These are phyloP conservation scores for Candida boleticola DNA, from an alignment of 805 yeast species.

Conservation along the genomic window DNA sequence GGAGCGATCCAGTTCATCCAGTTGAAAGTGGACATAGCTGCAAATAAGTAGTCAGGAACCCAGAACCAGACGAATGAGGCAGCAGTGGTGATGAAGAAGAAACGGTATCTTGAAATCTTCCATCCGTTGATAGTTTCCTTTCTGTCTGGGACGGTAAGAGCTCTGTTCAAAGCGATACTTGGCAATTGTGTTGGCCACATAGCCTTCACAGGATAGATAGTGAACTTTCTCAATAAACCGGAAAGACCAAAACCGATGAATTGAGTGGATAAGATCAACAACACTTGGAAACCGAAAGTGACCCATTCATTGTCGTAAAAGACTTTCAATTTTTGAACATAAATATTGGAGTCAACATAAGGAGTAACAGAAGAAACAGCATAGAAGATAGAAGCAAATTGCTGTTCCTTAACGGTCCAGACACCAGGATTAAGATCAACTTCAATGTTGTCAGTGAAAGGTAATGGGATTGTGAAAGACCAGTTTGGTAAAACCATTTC, in stretches of 20 bases:
- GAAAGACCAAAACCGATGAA: constrained; percentile 32
- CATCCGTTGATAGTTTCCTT: constrained; percentile 30
- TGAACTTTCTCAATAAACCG: constrained; percentile 28
- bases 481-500: constrained; percentile 37
- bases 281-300: constrained; percentile 23
- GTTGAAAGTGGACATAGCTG: constrained; percentile 24
- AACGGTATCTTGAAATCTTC: constrained; percentile 24
- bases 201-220: constrained; percentile 49
- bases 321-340: constrained; percentile 19
- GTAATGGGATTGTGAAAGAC: constrained; percentile 16
- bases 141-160: constrained; percentile 22
- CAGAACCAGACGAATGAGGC: constrained; percentile 26
- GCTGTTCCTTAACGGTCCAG: constrained; percentile 64
- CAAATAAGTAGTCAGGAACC: constrained; percentile 27
- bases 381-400: constrained; percentile 48
- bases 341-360: constrained; percentile 32
- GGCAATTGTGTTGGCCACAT: constrained; percentile 50
- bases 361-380: constrained; percentile 20
- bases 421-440: constrained; percentile 57
- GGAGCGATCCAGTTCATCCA: constrained; percentile 33
- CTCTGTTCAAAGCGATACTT: constrained; percentile 26
- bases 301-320: constrained; percentile 28
- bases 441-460: constrained; percentile 15
- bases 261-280: constrained; percentile 22
- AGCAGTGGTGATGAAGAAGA: constrained; percentile 13